Conservation (phyloP, 805 yeast genomes). For the Wickerhamiella dianesei region DNA sequence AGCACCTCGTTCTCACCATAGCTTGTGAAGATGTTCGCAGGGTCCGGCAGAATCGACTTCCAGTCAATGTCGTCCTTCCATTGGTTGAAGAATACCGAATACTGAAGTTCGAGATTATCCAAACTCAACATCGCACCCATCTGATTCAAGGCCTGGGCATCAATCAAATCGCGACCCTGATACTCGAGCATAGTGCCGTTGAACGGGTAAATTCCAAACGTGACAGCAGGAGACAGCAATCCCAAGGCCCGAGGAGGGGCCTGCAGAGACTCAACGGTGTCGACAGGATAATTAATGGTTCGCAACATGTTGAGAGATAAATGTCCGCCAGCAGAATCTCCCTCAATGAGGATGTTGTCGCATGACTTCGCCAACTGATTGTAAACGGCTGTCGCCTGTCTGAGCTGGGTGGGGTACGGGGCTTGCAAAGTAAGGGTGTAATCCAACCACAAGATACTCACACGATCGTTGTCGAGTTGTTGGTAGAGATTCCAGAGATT, state of each 20-base stretch:
- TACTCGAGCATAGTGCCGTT: background rate
- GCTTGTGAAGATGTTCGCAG: background rate
- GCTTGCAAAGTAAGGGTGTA: slow-evolving; percentile 18
- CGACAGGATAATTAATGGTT: background rate
- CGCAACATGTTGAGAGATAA: slow-evolving; percentile 11
- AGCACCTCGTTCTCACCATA: slow-evolving; percentile 13
- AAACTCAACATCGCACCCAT: background rate
- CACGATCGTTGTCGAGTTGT: slow-evolving; percentile 8
- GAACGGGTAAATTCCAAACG: background rate
- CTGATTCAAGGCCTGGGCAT: background rate
- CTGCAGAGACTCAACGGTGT: background rate
- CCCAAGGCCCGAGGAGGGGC: background rate
- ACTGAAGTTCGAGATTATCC: background rate
- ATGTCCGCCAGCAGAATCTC: slow-evolving; percentile 26
- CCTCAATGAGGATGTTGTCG: slow-evolving; percentile 18
- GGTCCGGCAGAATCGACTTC: slow-evolving; percentile 5
- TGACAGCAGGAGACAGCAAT: background rate
- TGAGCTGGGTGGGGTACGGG: slow-evolving; percentile 20
- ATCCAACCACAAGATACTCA: slow-evolving; percentile 20
- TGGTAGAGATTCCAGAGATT: slow-evolving; percentile 5
- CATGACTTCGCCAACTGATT: slow-evolving; percentile 11
- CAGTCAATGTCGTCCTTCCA: slow-evolving; percentile 2
- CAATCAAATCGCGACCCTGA: background rate
- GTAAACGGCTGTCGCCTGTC: slow-evolving; percentile 16
- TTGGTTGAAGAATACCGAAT: background rate